Base-by-base conservation (phyloP, 306 rosid species). In the Arachis hypogaea region DNA sequence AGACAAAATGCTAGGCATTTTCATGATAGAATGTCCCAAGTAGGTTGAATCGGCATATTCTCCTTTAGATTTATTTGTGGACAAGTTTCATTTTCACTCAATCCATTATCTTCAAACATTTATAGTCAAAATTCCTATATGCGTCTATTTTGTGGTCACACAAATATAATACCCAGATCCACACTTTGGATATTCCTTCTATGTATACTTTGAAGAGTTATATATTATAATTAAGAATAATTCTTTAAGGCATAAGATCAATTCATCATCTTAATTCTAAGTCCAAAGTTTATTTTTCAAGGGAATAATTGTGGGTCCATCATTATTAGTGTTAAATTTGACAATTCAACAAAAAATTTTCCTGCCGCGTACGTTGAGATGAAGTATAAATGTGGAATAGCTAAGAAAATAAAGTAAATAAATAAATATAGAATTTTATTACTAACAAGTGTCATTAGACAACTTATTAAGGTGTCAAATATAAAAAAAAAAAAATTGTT, bases 141-240 rank as follows among this genome's bases (percentile, higher is more conserved):
- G 73, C 79, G 89, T 78, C 80, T 58, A 72, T 50, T 84, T 73
- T 77, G 66, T 61, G 54, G 41, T 82, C 89, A 81, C 84, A 59
- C 67, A 72, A 47, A 59, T 3, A 41, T 49, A 8, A 11, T 18
- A 4, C 51, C n/a, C 12, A 9, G 51, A 10, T 4, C 51, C 4
- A 4, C 51, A 46, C 5, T 8, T 40, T 29, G 55, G 51, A 29
- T 9, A 45, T 64, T 64, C 64, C 11, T 59, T 11, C 38, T 11
- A 7, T 66, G 11, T 14, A 43, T 43, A 43, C 16, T 50, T 46
- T 46, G 50, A 46, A 46, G 51, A 46, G 2, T 33, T 33, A 33
- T 33, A 22, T 33, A 33, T 33, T 33, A 33, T 33, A 2, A 33
- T 33, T 33, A 33, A 33, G 38, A 10, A 10, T 3, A 49, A 49